A percentile compares a stretch with the other conserved stretches of the same genome.
phyloP scores from a whole-genome alignment of 306 rosid species.

The Trifolium pratense region DNA sequence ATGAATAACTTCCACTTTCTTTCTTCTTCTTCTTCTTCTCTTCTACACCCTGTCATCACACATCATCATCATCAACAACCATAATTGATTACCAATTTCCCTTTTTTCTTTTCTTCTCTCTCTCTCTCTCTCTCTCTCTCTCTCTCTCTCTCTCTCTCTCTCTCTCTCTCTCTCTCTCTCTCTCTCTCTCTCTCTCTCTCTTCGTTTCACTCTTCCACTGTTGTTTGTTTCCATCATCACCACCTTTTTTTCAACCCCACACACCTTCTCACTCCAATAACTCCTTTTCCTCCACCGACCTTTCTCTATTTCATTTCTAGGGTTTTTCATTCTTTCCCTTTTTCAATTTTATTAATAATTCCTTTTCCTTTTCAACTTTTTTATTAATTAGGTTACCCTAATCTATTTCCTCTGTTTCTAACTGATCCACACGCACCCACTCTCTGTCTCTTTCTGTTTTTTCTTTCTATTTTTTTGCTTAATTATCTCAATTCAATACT shows the following conservation, averaged over 20 bases:
- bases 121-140: no score
- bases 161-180: no score
- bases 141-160: no score
- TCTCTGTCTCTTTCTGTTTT: background rate
- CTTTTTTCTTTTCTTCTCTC: no score
- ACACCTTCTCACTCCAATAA: slow-evolving; percentile 31
- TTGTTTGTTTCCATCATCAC: slow-evolving; percentile 29
- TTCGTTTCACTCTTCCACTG: slow-evolving; percentile 33
- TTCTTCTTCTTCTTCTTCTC: background rate
- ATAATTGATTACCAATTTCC: slow-evolving; percentile 29
- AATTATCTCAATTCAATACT: slow-evolving; percentile 30
- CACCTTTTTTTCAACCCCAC: slow-evolving; percentile 35
- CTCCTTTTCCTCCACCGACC: slow-evolving; percentile 47
- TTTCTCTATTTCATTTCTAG: slow-evolving; percentile 42
- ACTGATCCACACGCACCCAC: slow-evolving; percentile 9
- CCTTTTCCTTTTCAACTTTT: slow-evolving; percentile 26
- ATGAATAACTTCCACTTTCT: slow-evolving; percentile 24
- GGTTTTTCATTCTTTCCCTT: slow-evolving; percentile 43
- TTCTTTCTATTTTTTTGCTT: slow-evolving; percentile 16
- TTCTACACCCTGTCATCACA: slow-evolving; percentile 41
- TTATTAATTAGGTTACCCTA: slow-evolving; percentile 32
- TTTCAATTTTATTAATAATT: background rate
- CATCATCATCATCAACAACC: slow-evolving; percentile 41
- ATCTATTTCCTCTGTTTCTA: slow-evolving; percentile 47
- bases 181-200: no score